Evolutionary conservation across 352 stramenopile genomes (phyloP).

Genomic region (Pythium chondricola): DNA sequence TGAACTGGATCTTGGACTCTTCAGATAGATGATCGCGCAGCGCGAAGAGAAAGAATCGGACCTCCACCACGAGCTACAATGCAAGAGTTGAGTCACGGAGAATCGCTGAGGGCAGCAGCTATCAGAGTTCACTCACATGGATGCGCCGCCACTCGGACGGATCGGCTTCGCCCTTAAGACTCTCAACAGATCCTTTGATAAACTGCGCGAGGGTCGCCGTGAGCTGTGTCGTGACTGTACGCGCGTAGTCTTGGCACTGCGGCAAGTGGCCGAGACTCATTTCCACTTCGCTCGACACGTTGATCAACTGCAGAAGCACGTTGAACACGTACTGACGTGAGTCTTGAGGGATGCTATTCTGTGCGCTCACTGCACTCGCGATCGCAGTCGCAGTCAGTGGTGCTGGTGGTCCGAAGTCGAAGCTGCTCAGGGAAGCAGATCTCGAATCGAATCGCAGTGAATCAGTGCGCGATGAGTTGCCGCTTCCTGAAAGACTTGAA

Average conservation of each 20-base stretch:
- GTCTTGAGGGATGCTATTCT: conserved; percentile 34
- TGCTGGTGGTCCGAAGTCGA: conserved; percentile 17
- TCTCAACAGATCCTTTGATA: conserved; percentile 27
- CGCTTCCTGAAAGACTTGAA: conserved; percentile 10
- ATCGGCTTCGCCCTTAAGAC: conserved; percentile 18
- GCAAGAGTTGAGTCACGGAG: too few relatives aligned
- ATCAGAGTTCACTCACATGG: conserved; percentile 68
- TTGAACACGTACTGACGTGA: conserved; percentile 78
- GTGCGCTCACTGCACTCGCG: conserved; percentile 13
- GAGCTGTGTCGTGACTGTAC: conserved; percentile 42
- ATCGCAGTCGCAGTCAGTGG: conserved; percentile 13
- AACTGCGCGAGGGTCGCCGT: conserved; percentile 41
- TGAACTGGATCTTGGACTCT: conserved; percentile 44
- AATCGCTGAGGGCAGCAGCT: too few relatives aligned
- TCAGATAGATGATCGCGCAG: conserved; percentile 47
- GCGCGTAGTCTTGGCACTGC: conserved; percentile 51
- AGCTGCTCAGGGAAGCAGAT: conserved; percentile 16
- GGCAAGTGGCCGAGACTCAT: conserved; percentile 51
- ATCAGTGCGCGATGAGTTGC: conserved; percentile 23
- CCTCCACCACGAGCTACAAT: conserved; percentile 63
- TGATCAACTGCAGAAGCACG: conserved; percentile 72
- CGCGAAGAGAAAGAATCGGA: conserved; percentile 59
- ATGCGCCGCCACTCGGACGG: conserved; percentile 47
- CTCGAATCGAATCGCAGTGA: conserved; percentile 22
- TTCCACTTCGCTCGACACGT: conserved; percentile 62